Conservation (phyloP, 225 moss, liverwort and hornwort genomes). For the Ulota crispa region DNA sequence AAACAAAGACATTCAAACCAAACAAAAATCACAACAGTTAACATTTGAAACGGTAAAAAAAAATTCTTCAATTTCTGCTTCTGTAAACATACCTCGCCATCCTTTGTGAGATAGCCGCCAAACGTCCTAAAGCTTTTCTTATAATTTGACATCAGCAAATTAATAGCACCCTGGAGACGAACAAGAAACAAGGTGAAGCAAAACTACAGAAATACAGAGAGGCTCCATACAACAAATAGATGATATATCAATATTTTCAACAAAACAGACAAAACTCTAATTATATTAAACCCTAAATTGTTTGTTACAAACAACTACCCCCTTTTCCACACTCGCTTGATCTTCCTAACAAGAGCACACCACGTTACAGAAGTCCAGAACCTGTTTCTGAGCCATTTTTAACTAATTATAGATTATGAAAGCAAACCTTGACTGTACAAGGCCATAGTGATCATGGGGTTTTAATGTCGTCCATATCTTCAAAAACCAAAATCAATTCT, state of each 20-base stretch:
- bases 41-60: not conserved
- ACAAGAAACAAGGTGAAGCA: constrained; percentile 5
- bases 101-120: constrained; percentile 89
- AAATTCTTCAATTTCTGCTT: not conserved
- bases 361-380: not conserved
- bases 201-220: constrained; percentile 4
- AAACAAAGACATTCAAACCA: not conserved
- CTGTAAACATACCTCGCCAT: constrained; percentile 75
- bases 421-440: no score
- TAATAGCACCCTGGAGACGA: constrained; percentile 79
- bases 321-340: not conserved
- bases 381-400: not conserved
- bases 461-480: no score
- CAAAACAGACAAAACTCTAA: not conserved
- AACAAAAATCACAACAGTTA: not conserved
- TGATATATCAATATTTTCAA: not conserved
- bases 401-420: no score
- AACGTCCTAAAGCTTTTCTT: constrained; percentile 81
- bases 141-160: constrained; percentile 84
- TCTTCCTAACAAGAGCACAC: constrained; percentile 14
- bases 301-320: not conserved
- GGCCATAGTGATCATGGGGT: no score
- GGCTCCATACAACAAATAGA: not conserved
- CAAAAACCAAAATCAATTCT: no score
- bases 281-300: not conserved